Conservation (phyloP, 441 rosid species). For the Kokia cookei region DNA sequence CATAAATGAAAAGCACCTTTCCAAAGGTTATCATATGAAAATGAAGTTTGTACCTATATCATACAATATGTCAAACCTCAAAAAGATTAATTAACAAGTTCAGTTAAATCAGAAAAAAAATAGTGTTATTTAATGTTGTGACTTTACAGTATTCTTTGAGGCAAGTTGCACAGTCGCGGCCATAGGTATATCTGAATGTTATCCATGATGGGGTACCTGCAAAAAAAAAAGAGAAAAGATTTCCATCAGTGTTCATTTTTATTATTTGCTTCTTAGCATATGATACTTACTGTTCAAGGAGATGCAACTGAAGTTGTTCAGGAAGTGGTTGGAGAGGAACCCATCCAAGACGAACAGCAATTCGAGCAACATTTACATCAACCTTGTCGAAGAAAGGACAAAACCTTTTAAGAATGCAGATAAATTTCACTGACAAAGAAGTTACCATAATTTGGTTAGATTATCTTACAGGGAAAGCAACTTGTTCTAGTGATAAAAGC, state of each 20-base stretch:
- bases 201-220: slow-evolving; percentile 63
- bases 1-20: slow-evolving; percentile 36
- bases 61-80: neutral
- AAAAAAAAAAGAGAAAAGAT: neutral
- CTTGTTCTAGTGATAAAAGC: slow-evolving; percentile 47
- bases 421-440: neutral
- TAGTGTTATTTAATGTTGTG: neutral
- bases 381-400: slow-evolving; percentile 31
- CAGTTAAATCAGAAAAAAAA: neutral
- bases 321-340: slow-evolving; percentile 69
- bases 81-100: slow-evolving; percentile 3
- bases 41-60: slow-evolving; percentile 61
- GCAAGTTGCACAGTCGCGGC: slow-evolving; percentile 56
- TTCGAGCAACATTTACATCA: slow-evolving; percentile 71
- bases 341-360: slow-evolving; percentile 76
- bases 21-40: slow-evolving; percentile 85
- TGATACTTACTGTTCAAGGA: slow-evolving; percentile 38
- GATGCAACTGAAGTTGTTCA: slow-evolving; percentile 56
- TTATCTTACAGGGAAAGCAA: slow-evolving; percentile 63
- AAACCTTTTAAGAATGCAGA: neutral
- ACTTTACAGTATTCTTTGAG: slow-evolving; percentile 40
- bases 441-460: neutral
- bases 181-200: slow-evolving; percentile 66
- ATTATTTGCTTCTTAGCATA: neutral
- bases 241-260: neutral